Evolutionary conservation across 169 alveolate species (phyloP), one percentile per base, ranked within the genome.

Genomic region (Cardiosporidium cionae): DNA sequence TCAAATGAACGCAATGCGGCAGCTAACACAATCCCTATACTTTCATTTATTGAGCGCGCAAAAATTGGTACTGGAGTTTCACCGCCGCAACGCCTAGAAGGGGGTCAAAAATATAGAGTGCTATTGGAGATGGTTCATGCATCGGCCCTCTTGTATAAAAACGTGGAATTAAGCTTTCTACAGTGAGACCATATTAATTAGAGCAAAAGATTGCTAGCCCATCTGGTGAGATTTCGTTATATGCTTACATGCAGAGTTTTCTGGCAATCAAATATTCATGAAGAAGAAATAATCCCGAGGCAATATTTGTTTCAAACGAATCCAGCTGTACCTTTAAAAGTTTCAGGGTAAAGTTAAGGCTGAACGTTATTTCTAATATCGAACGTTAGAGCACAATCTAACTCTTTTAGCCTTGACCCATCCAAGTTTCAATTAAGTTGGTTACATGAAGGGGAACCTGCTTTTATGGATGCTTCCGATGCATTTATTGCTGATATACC

Each of bases 81-180:
- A 7, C 83, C 64, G 32, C 84, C 91, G 2, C 85, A 86, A 71
- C 89, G 90, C 71, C 84, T 90, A 31, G 37, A 85, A 22, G 96
- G 93, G 1, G 96, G 95, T 0, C 88, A 86, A 66, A 89, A 89
- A 52, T 86, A 90, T 74, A 74, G 82, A 54, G 78, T 91, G 22
- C 79, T 86, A 64, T 74, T 90, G 22, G 95, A 89, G 66, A 69
- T 90, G 77, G 85, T 90, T 76, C 95, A 91, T 74, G 79, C 94
- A 29, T 82, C 88, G 58, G 93, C 88, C 76, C 75, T 87, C 65
- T 86, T 88, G 44, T 86, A 73, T 84, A 67, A 70, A 7, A 66
- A 85, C 44, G 86, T 87, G 16, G 88, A 83, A 62, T 82, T 81
- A 6, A 77, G 87, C 7, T 70, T 37, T 0, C 2, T 73, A 28